Evolutionary conservation across 306 rosid species (phyloP), one percentile per base, ranked within the genome.

Genomic region (Vigna unguiculata): DNA sequence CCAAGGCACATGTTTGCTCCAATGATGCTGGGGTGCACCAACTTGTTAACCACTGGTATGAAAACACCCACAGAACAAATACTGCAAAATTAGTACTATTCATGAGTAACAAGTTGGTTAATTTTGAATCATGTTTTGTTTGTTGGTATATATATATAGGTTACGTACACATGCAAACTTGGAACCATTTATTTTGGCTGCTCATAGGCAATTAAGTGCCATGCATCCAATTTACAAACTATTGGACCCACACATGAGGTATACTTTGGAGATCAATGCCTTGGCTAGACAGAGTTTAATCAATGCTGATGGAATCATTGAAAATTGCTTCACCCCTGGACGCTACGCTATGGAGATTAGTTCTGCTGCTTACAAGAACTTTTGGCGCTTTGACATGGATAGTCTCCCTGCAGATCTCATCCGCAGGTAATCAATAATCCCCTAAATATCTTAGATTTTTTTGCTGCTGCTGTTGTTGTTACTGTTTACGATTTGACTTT

Each of bases 11-110:
- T 34, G 96, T 90, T 36, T 86, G 93, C 77, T 69, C 95, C 83
- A 95, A 95, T 24, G 99, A 95, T 41, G 97, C 93, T 1, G 99
- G 99, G 9, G 97, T 92, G 32, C 99, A 95, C 86, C 99, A 95
- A 82, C 99, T 95, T 28, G 87, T 87, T 16, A 88, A 95, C 82
- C 99, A 95, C 83, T 95, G 97, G 99, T 93, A 85, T 43, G 16
- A 13, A 4, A 12, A 43, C 4, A 11, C 45, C 4, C 40, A 34
- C 40, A 34, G 6, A 40, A 38, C 43, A 38, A 38, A 40, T 40
- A 7, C 43, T 38, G 9, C 9, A 38, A 38, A 38, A 38, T 7
- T 8, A 38, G 11, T 38, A 9, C 3, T 38, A 9, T 0, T 38
- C 40, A 28, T 28, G 4, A 54, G 1, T 43, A 45, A 41, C 17